Percentiles rank a stretch among this genome's conserved stretches.
Conservation (phyloP, 179 eudicot genomes). For the Carnegiea gigantea region DNA sequence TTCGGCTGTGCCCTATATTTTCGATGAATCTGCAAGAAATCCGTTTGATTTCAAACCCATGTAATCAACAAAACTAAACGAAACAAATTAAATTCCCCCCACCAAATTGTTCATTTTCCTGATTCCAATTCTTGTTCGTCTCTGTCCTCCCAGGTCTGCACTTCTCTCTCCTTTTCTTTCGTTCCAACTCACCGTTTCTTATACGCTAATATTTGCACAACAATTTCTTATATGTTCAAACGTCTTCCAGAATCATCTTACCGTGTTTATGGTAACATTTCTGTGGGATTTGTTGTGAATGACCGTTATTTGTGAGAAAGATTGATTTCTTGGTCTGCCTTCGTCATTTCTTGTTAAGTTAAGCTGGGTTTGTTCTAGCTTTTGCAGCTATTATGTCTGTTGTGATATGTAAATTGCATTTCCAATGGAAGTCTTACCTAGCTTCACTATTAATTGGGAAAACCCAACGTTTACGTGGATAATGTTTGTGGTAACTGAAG, state of each 20-base stretch:
- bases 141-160: constrained; percentile 10
- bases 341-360: neutral
- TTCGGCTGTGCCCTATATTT: constrained; percentile 12
- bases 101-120: neutral
- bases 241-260: neutral
- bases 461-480: too few species aligned
- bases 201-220: neutral
- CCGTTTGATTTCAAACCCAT: constrained; percentile 5
- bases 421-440: neutral
- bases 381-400: neutral
- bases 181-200: neutral
- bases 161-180: neutral
- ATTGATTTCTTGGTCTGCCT: neutral
- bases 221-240: neutral
- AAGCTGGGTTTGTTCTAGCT: neutral
- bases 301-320: neutral
- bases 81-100: neutral
- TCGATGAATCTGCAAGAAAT: constrained; percentile 29
- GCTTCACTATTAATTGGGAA: neutral
- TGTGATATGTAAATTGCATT: neutral
- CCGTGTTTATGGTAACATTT: neutral
- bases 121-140: neutral
- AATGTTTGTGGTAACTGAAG: too few species aligned
- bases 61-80: neutral
- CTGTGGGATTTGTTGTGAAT: neutral